Evolutionary conservation across 2,329 filamentous ascomycete genomes (phyloP).

Genomic region (Malbranchea zuffiana): DNA sequence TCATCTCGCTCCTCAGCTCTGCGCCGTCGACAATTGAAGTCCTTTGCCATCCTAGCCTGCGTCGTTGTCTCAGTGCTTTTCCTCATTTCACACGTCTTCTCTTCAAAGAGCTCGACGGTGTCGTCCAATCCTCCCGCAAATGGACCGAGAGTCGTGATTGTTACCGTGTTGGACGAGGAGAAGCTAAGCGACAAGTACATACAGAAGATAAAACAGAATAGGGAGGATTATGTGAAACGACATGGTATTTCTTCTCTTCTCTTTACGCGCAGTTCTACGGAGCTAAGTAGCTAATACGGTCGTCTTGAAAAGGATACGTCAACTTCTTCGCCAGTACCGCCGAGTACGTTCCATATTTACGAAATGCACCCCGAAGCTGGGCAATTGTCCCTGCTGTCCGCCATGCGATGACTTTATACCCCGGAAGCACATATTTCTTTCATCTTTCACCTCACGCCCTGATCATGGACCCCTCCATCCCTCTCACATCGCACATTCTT

Average conservation of each 20-base stretch:
- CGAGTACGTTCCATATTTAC: slow-evolving; percentile 49
- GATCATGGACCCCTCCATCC: slow-evolving; percentile 71
- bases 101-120: slow-evolving; percentile 20
- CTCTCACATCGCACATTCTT: slow-evolving; percentile 62
- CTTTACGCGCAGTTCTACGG: slow-evolving; percentile 2
- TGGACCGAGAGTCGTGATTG: slow-evolving; percentile 54
- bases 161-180: slow-evolving; percentile 68
- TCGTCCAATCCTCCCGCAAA: slow-evolving; percentile 26
- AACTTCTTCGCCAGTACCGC: slow-evolving; percentile 69
- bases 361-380: slow-evolving; percentile 36
- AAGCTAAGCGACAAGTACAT: slow-evolving; percentile 56
- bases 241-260: slow-evolving; percentile 54
- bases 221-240: slow-evolving; percentile 69
- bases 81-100: slow-evolving; percentile 42
- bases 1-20: slow-evolving; percentile 28
- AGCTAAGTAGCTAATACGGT: slow-evolving; percentile 4
- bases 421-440: slow-evolving; percentile 72
- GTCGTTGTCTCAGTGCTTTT: slow-evolving; percentile 50
- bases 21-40: slow-evolving; percentile 53
- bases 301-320: slow-evolving; percentile 55
- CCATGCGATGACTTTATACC: slow-evolving; percentile 73
- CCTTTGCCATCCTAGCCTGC: slow-evolving; percentile 45
- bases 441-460: slow-evolving; percentile 73
- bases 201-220: slow-evolving; percentile 66
- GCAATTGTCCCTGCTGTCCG: slow-evolving; percentile 73